Evolutionary conservation across 768 basidiomycete genomes (phyloP).

Genomic region (Leccinum boreale): DNA sequence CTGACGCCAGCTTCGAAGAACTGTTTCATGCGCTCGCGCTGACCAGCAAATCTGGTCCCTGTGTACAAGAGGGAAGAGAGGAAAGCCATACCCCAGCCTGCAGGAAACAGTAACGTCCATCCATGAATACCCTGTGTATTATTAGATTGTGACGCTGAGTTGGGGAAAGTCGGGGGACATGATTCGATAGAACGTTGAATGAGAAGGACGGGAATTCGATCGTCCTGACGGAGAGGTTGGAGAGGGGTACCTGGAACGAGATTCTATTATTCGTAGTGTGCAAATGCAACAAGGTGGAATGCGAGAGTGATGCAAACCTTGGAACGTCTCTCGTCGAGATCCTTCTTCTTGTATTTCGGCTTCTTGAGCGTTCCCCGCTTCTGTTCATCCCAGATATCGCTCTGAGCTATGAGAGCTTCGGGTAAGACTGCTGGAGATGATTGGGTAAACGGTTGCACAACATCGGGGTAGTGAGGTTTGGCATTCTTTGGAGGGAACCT

Average conservation of each 20-base stretch:
- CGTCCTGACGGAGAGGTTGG: constrained; percentile 66
- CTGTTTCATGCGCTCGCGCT: constrained; percentile 78
- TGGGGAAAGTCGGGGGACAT: constrained; percentile 11
- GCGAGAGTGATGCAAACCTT: constrained; percentile 43
- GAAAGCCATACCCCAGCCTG: constrained; percentile 91
- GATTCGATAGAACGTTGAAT: constrained; percentile 71
- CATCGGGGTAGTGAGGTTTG: constrained; percentile 36
- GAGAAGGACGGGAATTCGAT: constrained; percentile 79
- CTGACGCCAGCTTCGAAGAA: constrained; percentile 73
- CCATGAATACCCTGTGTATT: constrained; percentile 59
- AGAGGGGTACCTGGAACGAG: constrained; percentile 76
- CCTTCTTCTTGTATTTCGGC: constrained; percentile 75
- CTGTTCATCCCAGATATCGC: constrained; percentile 71
- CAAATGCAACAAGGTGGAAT: not conserved
- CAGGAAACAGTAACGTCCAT: constrained; percentile 83
- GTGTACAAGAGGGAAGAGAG: constrained; percentile 79
- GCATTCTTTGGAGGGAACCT: constrained; percentile 87
- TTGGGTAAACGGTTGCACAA: constrained; percentile 23
- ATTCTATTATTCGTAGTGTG: constrained; percentile 44
- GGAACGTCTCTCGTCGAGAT: constrained; percentile 79
- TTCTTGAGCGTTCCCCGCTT: constrained; percentile 49
- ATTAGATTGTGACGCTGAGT: constrained; percentile 21
- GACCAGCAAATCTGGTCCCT: constrained; percentile 80
- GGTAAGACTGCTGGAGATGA: constrained; percentile 44
- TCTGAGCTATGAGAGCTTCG: constrained; percentile 54